Conservation (phyloP, 208 protist species). For the Strigomonas galati region DNA sequence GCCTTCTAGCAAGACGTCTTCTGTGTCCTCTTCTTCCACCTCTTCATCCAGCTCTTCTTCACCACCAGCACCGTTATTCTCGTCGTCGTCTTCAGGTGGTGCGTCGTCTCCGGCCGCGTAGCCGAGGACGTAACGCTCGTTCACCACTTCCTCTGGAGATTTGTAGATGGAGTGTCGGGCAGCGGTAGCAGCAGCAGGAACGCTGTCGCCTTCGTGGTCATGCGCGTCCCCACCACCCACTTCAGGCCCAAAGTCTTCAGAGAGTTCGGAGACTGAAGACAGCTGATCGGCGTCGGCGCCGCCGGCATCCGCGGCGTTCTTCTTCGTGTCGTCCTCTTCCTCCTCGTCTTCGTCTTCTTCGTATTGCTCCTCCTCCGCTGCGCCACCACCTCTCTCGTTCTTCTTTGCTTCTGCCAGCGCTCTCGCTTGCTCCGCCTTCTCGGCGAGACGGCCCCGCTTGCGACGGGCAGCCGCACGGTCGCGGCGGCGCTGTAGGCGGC, state of each 20-base stretch:
- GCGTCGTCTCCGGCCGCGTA: conserved; percentile 30
- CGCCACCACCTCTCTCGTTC: conserved; percentile 8
- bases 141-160: conserved; percentile 16
- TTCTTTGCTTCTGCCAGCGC: conserved; percentile 16
- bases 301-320: neutral
- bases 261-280: neutral
- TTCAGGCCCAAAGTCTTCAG: no score
- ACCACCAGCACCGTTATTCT: conserved; percentile 15
- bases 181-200: no score
- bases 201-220: neutral
- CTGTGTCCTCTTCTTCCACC: conserved; percentile 21
- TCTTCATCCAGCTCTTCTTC: conserved; percentile 37
- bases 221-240: no score
- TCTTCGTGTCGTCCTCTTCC: conserved; percentile 20
- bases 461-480: conserved; percentile 26
- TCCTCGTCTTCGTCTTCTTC: conserved; percentile 15
- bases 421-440: conserved; percentile 10
- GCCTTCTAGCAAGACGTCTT: conserved; percentile 35
- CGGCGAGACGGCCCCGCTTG: conserved; percentile 19
- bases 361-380: conserved; percentile 14
- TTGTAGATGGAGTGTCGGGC: no score
- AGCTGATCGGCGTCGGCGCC: neutral
- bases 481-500: conserved; percentile 54
- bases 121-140: conserved; percentile 39
- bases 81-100: conserved; percentile 31